Conservation (phyloP, 495 filamentous ascomycete genomes). For the Neurospora sp. region DNA sequence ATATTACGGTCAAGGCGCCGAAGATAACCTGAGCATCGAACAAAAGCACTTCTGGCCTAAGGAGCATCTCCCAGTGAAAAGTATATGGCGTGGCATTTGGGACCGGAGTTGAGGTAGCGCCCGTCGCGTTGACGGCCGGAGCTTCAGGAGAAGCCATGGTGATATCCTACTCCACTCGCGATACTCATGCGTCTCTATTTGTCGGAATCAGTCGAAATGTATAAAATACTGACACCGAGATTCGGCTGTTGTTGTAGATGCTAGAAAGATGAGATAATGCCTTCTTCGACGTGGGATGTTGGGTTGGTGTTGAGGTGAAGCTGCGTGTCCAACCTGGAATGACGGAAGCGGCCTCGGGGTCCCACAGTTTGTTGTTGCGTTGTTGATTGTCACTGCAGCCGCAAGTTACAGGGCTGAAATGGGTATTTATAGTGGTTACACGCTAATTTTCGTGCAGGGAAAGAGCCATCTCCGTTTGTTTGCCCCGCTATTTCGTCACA, state of each 20-base stretch:
- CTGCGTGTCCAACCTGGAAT: neutral
- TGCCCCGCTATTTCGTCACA: neutral
- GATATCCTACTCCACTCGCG: neutral
- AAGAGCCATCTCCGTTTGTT: neutral
- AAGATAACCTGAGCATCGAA: conserved; percentile 31
- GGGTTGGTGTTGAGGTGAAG: neutral
- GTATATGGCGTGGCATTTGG: neutral
- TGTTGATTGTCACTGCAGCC: neutral
- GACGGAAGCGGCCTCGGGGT: neutral
- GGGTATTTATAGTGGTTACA: neutral
- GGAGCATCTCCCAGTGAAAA: conserved; percentile 31
- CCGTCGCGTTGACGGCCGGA: conserved; percentile 1
- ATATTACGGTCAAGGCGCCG: conserved; percentile 34
- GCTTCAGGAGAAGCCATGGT: conserved; percentile 11
- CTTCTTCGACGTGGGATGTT: neutral
- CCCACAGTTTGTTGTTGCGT: neutral
- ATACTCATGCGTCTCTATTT: neutral
- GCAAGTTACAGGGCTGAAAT: neutral
- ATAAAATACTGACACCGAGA: neutral
- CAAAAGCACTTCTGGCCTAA: conserved; percentile 34
- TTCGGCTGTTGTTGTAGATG: neutral
- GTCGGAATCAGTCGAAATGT: neutral
- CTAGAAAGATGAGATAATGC: neutral
- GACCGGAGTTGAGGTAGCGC: neutral
- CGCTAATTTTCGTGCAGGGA: neutral